Conservation (phyloP, 495 filamentous ascomycete genomes). For the Margaritispora aquatica region DNA sequence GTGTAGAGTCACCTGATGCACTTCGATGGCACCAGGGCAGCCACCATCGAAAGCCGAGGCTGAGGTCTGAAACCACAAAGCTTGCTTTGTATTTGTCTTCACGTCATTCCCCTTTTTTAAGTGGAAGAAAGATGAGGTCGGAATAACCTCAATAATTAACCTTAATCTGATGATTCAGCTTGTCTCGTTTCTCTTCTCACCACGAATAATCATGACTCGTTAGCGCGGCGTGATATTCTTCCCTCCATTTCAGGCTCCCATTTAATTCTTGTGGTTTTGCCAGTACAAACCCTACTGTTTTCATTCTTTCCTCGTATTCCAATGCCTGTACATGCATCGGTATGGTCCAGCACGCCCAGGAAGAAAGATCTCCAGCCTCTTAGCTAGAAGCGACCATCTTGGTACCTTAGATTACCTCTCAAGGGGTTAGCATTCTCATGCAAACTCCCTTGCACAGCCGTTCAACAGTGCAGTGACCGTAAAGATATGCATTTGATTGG, state of each 20-base stretch:
- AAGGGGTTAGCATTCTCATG: background rate
- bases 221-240: background rate
- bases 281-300: background rate
- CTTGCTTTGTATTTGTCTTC: background rate
- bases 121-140: background rate
- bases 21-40: background rate
- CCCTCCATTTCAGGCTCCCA: background rate
- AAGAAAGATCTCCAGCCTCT: background rate
- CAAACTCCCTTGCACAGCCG: background rate
- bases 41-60: background rate
- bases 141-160: background rate
- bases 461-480: no score
- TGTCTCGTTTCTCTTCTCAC: background rate
- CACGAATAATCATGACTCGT: background rate
- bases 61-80: background rate
- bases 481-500: background rate
- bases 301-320: background rate
- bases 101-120: background rate
- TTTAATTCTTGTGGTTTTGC: background rate
- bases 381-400: background rate
- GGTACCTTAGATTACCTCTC: background rate
- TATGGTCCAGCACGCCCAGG: background rate
- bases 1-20: no score
- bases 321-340: background rate
- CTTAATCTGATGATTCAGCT: background rate